Evolutionary conservation across 202 grass and related monocot species (phyloP).

Genomic region (Digitaria exilis): DNA sequence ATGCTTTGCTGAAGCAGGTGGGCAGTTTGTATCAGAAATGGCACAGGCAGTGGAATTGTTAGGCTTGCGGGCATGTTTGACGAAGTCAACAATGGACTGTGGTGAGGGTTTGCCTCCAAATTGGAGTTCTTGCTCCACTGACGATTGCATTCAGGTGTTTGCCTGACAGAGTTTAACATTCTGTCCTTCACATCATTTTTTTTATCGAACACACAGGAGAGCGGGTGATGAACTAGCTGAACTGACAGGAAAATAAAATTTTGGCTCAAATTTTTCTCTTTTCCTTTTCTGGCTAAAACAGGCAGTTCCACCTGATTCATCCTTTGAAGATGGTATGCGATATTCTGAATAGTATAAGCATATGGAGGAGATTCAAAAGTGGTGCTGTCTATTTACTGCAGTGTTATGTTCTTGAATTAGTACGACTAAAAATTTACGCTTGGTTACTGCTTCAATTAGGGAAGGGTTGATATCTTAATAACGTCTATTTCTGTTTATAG

Average conservation of each 20-base stretch:
- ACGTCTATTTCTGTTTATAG: background rate
- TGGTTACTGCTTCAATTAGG: slow-evolving; percentile 19
- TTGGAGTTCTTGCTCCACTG: slow-evolving; percentile 72
- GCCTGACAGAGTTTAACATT: background rate
- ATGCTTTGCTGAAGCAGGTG: slow-evolving; percentile 96
- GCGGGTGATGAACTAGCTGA: background rate
- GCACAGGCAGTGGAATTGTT: slow-evolving; percentile 73
- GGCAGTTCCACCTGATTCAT: background rate
- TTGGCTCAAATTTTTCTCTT: background rate
- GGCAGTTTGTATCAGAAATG: slow-evolving; percentile 86
- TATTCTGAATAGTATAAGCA: background rate
- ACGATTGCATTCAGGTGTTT: slow-evolving; percentile 81
- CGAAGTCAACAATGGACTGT: slow-evolving; percentile 83
- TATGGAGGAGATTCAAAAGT: background rate
- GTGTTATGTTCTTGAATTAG: background rate
- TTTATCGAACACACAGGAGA: no score
- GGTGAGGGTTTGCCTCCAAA: slow-evolving; percentile 78
- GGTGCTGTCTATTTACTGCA: background rate
- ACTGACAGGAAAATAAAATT: background rate
- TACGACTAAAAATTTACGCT: background rate
- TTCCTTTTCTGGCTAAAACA: background rate
- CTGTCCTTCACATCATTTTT: slow-evolving; percentile 18
- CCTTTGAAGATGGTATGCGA: background rate
- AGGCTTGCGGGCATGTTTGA: slow-evolving; percentile 83
- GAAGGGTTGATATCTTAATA: background rate